Evolutionary conservation across 768 basidiomycete species (phyloP), one percentile per base, ranked within the genome.

Genomic region (Goffeauzyma gilvescens): DNA sequence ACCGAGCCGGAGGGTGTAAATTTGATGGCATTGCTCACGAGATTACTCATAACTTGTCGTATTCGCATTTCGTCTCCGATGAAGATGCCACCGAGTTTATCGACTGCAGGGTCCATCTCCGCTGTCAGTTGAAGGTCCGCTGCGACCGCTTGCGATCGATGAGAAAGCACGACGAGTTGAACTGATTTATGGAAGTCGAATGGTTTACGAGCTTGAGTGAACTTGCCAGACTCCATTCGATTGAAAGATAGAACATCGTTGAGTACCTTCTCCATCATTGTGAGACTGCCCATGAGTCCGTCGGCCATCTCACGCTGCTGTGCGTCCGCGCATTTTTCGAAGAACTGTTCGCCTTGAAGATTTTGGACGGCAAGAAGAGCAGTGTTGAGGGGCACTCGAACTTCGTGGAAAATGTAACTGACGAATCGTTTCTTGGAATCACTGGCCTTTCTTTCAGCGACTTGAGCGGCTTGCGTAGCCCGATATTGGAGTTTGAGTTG

Each of bases 261-360:
- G 2, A 70, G 51, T 0, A 69, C 36, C 33, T 44, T 61, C 35
- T 62, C 60, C 60, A 61, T 60, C 55, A 58, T 59, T 10, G 59
- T 57, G 44, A 59, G 36, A 51, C 54, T 55, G 12, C 55, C 55
- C 44, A 55, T 59, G 34, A 62, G 34, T 75, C 86, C 87, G 54
- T 75, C 76, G 56, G 87, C 86, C 67, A 93, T 86, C 44, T 89
- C 75, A 48, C 80, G 76, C 55, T 86, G 79, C 27, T 78, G 74
- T 50, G 73, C 50, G 13, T 57, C 45, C 14, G 32, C 38, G n/a
- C 53, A 32, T 17, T 51, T 75, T 2, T 72, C 70, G 33, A 90
- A 72, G 1, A 73, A 72, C 6, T 78, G 75, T 1, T 75, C 75
- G 1, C 81, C 83, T 48, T 81, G 78, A 72, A 90, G 77, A 55